Evolutionary conservation across 1,284 basidiomycete species (phyloP).

Genomic region (Mycena citricolor): DNA sequence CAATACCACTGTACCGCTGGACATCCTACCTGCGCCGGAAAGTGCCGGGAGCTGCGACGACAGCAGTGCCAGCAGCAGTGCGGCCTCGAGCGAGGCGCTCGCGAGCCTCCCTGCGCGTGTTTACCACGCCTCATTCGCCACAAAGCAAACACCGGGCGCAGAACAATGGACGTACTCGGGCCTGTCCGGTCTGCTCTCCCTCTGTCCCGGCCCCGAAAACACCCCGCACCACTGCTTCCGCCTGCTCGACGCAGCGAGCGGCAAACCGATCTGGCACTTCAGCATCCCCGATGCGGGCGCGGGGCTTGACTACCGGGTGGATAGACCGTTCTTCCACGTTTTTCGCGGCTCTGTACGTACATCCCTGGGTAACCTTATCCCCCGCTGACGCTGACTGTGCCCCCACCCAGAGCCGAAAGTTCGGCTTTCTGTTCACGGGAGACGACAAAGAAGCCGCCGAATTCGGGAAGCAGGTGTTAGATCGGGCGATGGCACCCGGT

Average conservation of each 20-base stretch:
- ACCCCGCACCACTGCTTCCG: conserved; percentile 53
- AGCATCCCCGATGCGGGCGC: conserved; percentile 64
- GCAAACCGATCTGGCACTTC: conserved; percentile 87
- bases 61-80: conserved; percentile 9
- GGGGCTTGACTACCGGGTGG: conserved; percentile 75
- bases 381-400: conserved; percentile 6
- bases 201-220: conserved; percentile 51
- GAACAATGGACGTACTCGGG: conserved; percentile 78
- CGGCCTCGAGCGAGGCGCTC: conserved; percentile 14
- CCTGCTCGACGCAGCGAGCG: conserved; percentile 70
- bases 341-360: conserved; percentile 78
- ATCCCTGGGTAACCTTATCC: conserved; percentile 4
- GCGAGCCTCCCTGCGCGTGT: conserved; percentile 37
- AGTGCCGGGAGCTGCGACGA: too few species aligned
- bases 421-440: conserved; percentile 68
- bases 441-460: conserved; percentile 60
- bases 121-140: conserved; percentile 53
- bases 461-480: conserved; percentile 52
- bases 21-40: not conserved
- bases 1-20: conserved; percentile 1
- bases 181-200: conserved; percentile 69
- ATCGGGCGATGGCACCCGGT: conserved; percentile 41
- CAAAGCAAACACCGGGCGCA: conserved; percentile 30
- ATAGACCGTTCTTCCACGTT: conserved; percentile 91
- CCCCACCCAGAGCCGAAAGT: conserved; percentile 64